These are phyloP conservation scores for Petunia secreta DNA, from an alignment of 257 asterid species.

Conservation along the genomic window DNA sequence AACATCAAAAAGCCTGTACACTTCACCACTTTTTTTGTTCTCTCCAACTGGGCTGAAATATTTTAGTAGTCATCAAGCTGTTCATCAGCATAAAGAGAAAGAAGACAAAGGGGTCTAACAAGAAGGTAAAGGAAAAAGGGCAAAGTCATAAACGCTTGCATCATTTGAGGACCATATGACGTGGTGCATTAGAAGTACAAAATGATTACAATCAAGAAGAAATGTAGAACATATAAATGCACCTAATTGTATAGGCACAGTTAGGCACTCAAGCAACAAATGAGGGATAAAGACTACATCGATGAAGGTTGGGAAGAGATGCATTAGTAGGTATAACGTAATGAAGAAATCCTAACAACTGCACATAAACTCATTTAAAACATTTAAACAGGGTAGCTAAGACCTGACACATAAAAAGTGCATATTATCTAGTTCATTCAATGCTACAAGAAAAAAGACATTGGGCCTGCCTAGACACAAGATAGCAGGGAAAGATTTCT, in stretches of 20 bases:
- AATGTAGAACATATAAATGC: conserved; percentile 13
- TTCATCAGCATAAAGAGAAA: not conserved
- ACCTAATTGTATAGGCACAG: not conserved
- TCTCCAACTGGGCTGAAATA: conserved; percentile 95
- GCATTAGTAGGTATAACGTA: not conserved
- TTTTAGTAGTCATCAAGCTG: conserved; percentile 29
- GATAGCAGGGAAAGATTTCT: conserved; percentile 3
- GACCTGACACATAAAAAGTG: conserved; percentile 1
- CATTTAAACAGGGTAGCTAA: not conserved
- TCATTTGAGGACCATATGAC: not conserved
- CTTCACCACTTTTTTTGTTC: conserved; percentile 97
- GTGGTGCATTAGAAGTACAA: not conserved
- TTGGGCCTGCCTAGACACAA: not conserved
- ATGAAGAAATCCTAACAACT: conserved; percentile 12
- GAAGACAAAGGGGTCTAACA: not conserved
- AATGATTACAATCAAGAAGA: conserved; percentile 4
- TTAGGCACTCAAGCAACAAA: not conserved
- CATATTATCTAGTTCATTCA: not conserved
- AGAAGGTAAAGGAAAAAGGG: not conserved
- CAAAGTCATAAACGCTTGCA: not conserved
- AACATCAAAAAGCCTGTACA: conserved; percentile 90
- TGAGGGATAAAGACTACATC: not conserved
- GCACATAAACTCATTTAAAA: conserved; percentile 13
- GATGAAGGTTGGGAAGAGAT: too few relatives aligned
- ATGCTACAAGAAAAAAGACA: conserved; percentile 3